Conservation (phyloP, 495 filamentous ascomycete species). For the Trichocladium uniseriatum region DNA sequence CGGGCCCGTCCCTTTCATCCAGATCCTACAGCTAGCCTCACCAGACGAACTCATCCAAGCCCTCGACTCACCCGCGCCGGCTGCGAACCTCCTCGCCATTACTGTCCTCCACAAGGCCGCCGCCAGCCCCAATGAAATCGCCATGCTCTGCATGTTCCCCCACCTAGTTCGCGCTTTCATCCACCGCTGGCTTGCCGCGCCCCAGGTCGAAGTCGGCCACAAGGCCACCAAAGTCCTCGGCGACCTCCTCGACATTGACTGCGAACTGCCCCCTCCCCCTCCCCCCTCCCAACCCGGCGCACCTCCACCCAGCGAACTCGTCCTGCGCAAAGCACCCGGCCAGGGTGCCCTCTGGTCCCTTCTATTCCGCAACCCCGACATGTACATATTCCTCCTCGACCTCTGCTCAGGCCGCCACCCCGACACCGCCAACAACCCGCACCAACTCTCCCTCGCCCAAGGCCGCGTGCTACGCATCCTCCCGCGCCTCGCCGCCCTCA, state of each 20-base stretch:
- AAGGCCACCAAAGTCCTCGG: conserved; percentile 57
- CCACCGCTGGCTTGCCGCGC: conserved; percentile 60
- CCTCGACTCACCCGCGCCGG: conserved; percentile 50
- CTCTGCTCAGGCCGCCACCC: conserved; percentile 46
- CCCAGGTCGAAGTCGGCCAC: conserved; percentile 63
- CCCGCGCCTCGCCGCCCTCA: conserved; percentile 53
- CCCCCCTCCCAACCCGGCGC: conserved; percentile 14
- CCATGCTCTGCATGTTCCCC: conserved; percentile 57
- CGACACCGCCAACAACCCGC: conserved; percentile 31
- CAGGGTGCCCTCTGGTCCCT: conserved; percentile 65
- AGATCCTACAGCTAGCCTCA: conserved; percentile 44
- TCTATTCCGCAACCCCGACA: conserved; percentile 55
- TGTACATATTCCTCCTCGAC: conserved; percentile 56
- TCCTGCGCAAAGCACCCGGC: conserved; percentile 37
- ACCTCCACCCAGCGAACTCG: conserved; percentile 21
- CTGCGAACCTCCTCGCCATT: conserved; percentile 63
- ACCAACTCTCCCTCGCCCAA: conserved; percentile 68
- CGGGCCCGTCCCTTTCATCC: conserved; percentile 40
- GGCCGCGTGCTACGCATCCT: conserved; percentile 64
- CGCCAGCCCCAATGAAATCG: conserved; percentile 49
- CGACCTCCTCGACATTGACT: conserved; percentile 61
- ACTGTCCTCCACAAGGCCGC: conserved; percentile 65
- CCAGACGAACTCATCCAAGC: conserved; percentile 45
- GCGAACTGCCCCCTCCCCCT: conserved; percentile 41
- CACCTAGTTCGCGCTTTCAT: conserved; percentile 53